Evolutionary conservation across 2,329 filamentous ascomycete species (phyloP).

Genomic region (Bipolaris cookei): DNA sequence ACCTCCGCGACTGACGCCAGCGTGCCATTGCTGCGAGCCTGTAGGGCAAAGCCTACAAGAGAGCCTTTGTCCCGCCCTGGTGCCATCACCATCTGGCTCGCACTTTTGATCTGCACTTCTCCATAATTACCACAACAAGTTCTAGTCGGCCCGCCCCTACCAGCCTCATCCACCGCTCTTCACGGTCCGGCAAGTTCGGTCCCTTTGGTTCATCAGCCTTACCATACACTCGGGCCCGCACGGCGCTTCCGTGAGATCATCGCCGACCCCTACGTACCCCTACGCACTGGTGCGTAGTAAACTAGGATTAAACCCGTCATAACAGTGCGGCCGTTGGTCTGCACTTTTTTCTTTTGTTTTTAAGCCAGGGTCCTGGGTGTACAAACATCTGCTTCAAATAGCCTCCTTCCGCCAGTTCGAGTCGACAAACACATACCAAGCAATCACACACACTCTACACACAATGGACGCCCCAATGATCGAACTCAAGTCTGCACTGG

Average conservation of each 20-base stretch:
- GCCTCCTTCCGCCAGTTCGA: conserved; percentile 2
- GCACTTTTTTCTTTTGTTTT: conserved; percentile 4
- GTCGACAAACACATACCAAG: background rate
- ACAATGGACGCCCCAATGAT: conserved; percentile 50
- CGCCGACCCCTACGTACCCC: conserved; percentile 28
- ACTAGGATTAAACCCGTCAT: conserved; percentile 12
- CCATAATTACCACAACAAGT: background rate
- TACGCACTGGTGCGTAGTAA: conserved; percentile 20
- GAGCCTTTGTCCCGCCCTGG: conserved; percentile 22
- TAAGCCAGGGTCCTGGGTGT: conserved; percentile 18
- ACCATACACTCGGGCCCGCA: conserved; percentile 22
- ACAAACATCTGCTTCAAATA: conserved; percentile 18
- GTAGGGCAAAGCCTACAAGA: conserved; percentile 34
- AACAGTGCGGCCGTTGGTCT: conserved; percentile 17
- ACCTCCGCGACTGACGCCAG: conserved; percentile 23
- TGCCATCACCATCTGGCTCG: conserved; percentile 5
- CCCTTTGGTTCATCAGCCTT: conserved; percentile 26
- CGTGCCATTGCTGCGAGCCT: conserved; percentile 7
- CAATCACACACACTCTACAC: conserved; percentile 12
- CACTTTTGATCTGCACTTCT: conserved; percentile 6
- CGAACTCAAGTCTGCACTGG: conserved; percentile 55
- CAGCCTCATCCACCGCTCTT: conserved; percentile 4
- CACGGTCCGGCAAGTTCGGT: conserved; percentile 16
- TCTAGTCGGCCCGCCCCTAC: background rate
- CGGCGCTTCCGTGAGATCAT: conserved; percentile 16